Conservation (phyloP, 768 basidiomycete species). For the Clavaria fumosa region DNA sequence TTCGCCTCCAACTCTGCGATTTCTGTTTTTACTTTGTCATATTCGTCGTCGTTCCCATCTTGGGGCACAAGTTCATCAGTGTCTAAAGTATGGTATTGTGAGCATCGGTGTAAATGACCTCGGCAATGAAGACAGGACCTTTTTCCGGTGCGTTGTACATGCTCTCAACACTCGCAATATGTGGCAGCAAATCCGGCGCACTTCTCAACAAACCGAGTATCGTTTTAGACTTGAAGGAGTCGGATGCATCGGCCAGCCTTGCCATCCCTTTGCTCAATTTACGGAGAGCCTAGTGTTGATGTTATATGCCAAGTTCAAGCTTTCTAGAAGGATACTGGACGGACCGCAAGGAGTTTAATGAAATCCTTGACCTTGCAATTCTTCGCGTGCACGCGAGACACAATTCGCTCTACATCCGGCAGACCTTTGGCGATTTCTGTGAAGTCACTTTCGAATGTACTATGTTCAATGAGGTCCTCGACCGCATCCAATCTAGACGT, state of each 20-base stretch:
- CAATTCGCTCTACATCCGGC: conserved; percentile 86
- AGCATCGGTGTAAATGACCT: not conserved
- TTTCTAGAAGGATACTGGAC: conserved; percentile 7
- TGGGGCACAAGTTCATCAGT: conserved; percentile 61
- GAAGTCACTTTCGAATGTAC: conserved; percentile 64
- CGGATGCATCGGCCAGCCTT: conserved; percentile 45
- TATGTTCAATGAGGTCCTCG: conserved; percentile 73
- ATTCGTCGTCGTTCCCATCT: conserved; percentile 74
- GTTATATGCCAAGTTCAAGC: not conserved
- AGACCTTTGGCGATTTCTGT: conserved; percentile 60
- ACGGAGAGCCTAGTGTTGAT: conserved; percentile 48
- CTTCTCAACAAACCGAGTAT: conserved; percentile 61
- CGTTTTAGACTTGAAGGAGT: conserved; percentile 62
- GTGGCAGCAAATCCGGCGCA: conserved; percentile 62
- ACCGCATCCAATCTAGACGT: conserved; percentile 82
- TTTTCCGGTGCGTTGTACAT: conserved; percentile 56
- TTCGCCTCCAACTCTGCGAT: conserved; percentile 56
- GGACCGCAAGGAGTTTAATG: conserved; percentile 61
- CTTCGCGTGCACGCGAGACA: conserved; percentile 90
- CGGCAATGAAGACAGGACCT: conserved; percentile 24
- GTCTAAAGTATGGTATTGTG: conserved; percentile 21
- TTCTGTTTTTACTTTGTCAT: conserved; percentile 61
- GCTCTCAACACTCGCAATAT: conserved; percentile 56
- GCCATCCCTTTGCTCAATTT: conserved; percentile 53
- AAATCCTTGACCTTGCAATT: conserved; percentile 83